A percentile compares a stretch with the other conserved stretches of the same genome.
These are phyloP conservation scores for Naganishia sp. DNA, from an alignment of 1,284 basidiomycete species.

Conservation along the genomic window DNA sequence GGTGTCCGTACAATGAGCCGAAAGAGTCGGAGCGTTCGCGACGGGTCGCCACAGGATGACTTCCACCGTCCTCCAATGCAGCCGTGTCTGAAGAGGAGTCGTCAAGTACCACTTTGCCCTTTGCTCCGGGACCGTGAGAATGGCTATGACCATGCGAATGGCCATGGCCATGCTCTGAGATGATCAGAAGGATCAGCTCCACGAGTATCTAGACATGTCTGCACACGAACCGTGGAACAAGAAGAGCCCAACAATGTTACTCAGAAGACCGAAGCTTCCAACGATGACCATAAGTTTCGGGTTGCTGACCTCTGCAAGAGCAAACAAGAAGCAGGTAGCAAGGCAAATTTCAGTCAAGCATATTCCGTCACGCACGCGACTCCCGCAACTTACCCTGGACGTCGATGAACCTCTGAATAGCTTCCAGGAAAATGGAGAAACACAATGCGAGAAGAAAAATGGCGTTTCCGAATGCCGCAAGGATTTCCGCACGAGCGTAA, in stretches of 20 bases:
- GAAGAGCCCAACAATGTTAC: slow-evolving; percentile 90
- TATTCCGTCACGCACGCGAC: neutral
- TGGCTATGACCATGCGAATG: slow-evolving; percentile 59
- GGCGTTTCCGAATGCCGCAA: slow-evolving; percentile 92
- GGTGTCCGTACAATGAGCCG: slow-evolving; percentile 61
- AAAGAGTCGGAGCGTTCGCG: slow-evolving; percentile 49
- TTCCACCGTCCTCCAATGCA: slow-evolving; percentile 32
- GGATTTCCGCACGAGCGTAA: slow-evolving; percentile 79
- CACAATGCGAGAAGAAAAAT: slow-evolving; percentile 95
- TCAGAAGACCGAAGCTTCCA: slow-evolving; percentile 82
- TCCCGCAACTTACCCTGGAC: slow-evolving; percentile 64
- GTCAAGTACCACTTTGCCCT: slow-evolving; percentile 38
- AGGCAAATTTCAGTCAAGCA: neutral
- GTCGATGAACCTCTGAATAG: slow-evolving; percentile 83
- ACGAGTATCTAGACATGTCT: no score
- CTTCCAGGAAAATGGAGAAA: slow-evolving; percentile 93
- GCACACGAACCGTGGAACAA: slow-evolving; percentile 83
- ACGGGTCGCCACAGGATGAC: slow-evolving; percentile 9
- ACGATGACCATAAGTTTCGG: slow-evolving; percentile 87
- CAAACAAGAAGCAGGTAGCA: neutral
- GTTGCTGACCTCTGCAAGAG: slow-evolving; percentile 71
- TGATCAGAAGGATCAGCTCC: neutral
- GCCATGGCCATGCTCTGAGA: slow-evolving; percentile 32
- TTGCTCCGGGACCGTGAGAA: slow-evolving; percentile 26
- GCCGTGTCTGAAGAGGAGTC: slow-evolving; percentile 37